phyloP scores from a whole-genome alignment of 1,284 basidiomycete species.

The Flammula alnicola region DNA sequence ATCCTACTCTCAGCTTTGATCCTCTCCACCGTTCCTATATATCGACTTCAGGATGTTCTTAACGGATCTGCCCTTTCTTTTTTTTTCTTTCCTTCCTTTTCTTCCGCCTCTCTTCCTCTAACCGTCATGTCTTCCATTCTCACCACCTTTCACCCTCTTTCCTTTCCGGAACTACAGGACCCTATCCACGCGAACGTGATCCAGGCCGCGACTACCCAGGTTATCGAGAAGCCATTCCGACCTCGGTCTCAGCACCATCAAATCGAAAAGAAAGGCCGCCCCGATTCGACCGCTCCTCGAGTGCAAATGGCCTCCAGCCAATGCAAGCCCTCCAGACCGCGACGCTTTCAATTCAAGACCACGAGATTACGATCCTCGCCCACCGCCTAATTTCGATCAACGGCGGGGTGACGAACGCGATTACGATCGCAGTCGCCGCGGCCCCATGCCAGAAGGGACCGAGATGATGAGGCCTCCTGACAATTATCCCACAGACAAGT shows the following conservation, averaged over 20 bases:
- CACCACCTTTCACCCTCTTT: conserved; percentile 27
- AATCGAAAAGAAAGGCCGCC: conserved; percentile 32
- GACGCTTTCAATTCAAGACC: conserved; percentile 1
- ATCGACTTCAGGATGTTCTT: conserved; percentile 47
- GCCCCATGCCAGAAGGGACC: conserved; percentile 4
- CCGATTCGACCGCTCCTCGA: conserved; percentile 33
- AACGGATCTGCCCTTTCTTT: conserved; percentile 47
- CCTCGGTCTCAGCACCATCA: conserved; percentile 10
- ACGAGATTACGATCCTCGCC: conserved; percentile 12
- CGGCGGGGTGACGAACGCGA: conserved; percentile 10
- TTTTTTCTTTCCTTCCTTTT: conserved; percentile 31
- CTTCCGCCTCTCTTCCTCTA: conserved; percentile 42
- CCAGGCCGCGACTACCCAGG: conserved; percentile 22
- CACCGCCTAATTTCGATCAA: conserved; percentile 9
- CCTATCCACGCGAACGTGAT: conserved; percentile 27
- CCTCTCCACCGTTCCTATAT: conserved; percentile 42
- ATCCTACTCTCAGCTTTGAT: conserved; percentile 40
- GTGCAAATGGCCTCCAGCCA: conserved; percentile 13
- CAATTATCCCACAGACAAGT: conserved; percentile 10
- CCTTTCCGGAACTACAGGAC: conserved; percentile 49
- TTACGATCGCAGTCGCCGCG: conserved; percentile 9
- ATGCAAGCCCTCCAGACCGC: conserved; percentile 6
- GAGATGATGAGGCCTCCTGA: conserved; percentile 6
- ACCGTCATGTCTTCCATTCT: conserved; percentile 31
- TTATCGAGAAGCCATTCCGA: conserved; percentile 13